Conservation (phyloP, 495 filamentous ascomycete species). For the Penicillium silybi region DNA sequence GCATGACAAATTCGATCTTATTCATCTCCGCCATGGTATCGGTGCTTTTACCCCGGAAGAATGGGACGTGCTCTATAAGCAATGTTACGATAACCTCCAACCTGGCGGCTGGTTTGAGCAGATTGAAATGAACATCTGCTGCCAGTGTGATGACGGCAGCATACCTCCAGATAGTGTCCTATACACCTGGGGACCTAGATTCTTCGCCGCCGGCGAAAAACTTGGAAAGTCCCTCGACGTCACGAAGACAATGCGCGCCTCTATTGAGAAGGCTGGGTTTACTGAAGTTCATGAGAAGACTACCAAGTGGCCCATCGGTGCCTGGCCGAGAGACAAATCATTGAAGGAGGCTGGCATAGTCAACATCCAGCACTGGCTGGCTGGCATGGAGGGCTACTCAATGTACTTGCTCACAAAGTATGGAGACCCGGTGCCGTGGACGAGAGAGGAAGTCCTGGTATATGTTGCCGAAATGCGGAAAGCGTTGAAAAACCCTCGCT, state of each 20-base stretch:
- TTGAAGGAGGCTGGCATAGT: constrained; percentile 10
- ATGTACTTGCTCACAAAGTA: constrained; percentile 6
- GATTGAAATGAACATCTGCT: constrained; percentile 39
- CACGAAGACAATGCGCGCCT: constrained; percentile 6
- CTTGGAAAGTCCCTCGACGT: not conserved
- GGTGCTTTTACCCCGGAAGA: constrained; percentile 11
- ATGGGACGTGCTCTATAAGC: constrained; percentile 16
- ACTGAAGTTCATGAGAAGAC: constrained; percentile 8
- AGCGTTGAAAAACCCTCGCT: constrained; percentile 4
- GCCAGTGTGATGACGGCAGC: constrained; percentile 40
- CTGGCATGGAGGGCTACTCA: constrained; percentile 15
- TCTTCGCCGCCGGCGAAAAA: not conserved
- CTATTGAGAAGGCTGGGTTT: constrained; percentile 27
- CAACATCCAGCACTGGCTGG: constrained; percentile 8
- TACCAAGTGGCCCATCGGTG: constrained; percentile 5
- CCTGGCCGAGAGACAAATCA: constrained; percentile 12
- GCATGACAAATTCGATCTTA: constrained; percentile 20
- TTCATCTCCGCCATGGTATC: constrained; percentile 18
- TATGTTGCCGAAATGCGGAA: constrained; percentile 10
- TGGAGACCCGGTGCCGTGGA: constrained; percentile 2
- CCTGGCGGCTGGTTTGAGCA: constrained; percentile 52
- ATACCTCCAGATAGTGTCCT: constrained; percentile 26
- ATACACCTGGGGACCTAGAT: constrained; percentile 1
- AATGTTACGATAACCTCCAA: constrained; percentile 11
- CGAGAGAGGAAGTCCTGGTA: constrained; percentile 1